phyloP scores from a whole-genome alignment of 345 rosid species.

The Salix udensis region DNA sequence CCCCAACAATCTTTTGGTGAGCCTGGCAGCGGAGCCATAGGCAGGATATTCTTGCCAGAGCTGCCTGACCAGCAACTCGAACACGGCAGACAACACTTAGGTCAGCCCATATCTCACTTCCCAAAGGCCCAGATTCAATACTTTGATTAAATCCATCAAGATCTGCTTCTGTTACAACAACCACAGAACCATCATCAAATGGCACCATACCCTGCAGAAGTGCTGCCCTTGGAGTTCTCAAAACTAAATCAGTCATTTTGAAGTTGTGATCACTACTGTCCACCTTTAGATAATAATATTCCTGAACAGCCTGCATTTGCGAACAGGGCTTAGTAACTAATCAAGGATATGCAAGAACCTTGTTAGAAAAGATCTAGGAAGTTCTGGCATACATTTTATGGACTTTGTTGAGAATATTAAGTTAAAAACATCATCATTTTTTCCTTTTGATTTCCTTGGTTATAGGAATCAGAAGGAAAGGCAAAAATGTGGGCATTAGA shows the following conservation, averaged over 20 bases:
- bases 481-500: not conserved
- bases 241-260: conserved; percentile 23
- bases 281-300: conserved; percentile 55
- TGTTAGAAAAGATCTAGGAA: not conserved
- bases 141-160: conserved; percentile 62
- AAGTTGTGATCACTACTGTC: conserved; percentile 24
- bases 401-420: not conserved
- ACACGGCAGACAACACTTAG: conserved; percentile 61
- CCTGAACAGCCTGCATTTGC: conserved; percentile 68
- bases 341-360: not conserved
- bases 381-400: not conserved
- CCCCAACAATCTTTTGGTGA: conserved; percentile 47
- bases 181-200: conserved; percentile 79
- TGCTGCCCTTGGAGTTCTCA: conserved; percentile 20
- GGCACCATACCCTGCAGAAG: conserved; percentile 40
- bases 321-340: not conserved
- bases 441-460: not conserved
- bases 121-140: conserved; percentile 25
- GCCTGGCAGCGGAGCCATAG: conserved; percentile 59
- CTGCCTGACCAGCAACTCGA: conserved; percentile 55
- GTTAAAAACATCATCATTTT: not conserved
- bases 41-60: conserved; percentile 70
- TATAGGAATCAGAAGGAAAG: not conserved
- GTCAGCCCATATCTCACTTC: conserved; percentile 59
- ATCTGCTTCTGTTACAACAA: conserved; percentile 77